Evolutionary conservation across 257 asterid species (phyloP).

Genomic region (Primulina eburnea): DNA sequence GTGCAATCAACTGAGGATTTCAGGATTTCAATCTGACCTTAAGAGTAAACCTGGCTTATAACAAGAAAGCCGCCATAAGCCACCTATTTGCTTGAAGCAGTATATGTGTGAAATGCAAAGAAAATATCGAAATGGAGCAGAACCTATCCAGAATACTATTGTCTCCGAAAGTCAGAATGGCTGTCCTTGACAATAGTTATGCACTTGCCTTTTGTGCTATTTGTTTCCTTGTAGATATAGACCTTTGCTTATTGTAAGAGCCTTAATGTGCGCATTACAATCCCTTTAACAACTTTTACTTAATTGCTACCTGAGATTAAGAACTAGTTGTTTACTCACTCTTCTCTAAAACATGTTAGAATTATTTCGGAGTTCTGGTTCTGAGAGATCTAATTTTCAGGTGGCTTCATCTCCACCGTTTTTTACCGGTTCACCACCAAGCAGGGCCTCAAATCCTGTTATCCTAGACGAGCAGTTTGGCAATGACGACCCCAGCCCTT

Average conservation of each 20-base stretch:
- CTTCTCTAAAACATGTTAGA: background rate
- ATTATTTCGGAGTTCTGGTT: slow-evolving; percentile 21
- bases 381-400: slow-evolving; percentile 33
- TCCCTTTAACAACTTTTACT: background rate
- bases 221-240: no score
- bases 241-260: background rate
- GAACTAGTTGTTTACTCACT: background rate
- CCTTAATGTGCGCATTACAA: background rate
- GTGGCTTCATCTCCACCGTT: slow-evolving; percentile 52
- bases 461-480: slow-evolving; percentile 54
- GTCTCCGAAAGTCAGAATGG: background rate
- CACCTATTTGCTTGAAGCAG: background rate
- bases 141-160: background rate
- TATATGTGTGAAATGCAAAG: no score
- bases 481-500: slow-evolving; percentile 30
- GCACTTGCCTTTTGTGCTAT: no score
- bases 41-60: background rate
- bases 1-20: background rate
- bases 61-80: background rate
- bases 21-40: background rate
- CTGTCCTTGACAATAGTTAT: background rate
- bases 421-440: slow-evolving; percentile 52
- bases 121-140: background rate
- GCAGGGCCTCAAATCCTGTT: slow-evolving; percentile 54
- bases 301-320: background rate